Base-by-base conservation (phyloP, 208 protist genomes). In the Leptomonas pyrrhocoris region DNA sequence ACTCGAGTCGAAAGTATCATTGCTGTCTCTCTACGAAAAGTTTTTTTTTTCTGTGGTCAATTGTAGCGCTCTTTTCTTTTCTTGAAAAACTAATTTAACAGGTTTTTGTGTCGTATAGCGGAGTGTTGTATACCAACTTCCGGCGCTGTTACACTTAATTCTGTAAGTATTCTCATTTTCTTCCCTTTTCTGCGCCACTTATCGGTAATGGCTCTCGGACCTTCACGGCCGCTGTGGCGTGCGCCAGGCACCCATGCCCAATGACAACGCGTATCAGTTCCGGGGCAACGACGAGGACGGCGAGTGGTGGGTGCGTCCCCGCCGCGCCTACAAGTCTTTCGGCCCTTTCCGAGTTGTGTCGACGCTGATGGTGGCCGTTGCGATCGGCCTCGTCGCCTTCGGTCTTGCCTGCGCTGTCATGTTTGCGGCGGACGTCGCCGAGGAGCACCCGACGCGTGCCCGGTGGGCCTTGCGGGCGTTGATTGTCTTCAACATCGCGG, bases 361-460 rank as follows among this genome's bases (percentile, higher is more conserved):
- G 7, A 74, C 81, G 45, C 12, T 88, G 31, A 89, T 89, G 84
- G 68, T 61, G 45, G 76, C 71, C 28, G 50, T 80, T 12, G 66
- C 74, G 40, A 57, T 80, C 19, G 23, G 74, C 16, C 27, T 85
- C 34, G 11, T 86, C 66, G 38, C 72, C 15, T 71, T 83, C 57
- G 71, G 74, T 19, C 48, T 93, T n/a, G 49, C 55, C 56, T 90
- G 78, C 31, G 62, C 62, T 0, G 43, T 90, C 19, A 70, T 77
- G 38, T 81, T 76, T 31, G 27, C 88, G 18, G 60, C 87, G 18
- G 82, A 90, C 23, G 4, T 80, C 12, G 84, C 83, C 8, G 84
- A 93, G 50, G 84, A 93, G 48, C 80, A 81, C 57, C 81, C 84
- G 5, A 79, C 82, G 11, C 48, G 55, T 19, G 64, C 87, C 18